phyloP scores from a whole-genome alignment of 805 yeast genomes.

The Starmerella floris region DNA sequence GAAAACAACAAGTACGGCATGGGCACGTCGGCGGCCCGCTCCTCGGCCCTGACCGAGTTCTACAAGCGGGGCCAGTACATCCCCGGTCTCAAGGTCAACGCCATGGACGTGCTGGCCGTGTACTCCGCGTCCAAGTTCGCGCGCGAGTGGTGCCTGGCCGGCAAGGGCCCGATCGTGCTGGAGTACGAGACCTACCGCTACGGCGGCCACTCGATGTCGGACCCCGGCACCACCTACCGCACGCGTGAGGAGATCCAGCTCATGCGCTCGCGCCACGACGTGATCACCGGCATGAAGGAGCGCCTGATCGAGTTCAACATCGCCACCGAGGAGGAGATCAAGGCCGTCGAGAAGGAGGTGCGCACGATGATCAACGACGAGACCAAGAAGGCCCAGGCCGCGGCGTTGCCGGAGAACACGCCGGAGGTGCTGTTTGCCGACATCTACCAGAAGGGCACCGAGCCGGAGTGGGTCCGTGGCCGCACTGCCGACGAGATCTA shows the following conservation, averaged over 20 bases:
- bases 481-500: conserved; percentile 93
- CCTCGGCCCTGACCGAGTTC: conserved; percentile 92
- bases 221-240: conserved; percentile 99
- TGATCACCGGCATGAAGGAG: conserved; percentile 89
- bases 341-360: conserved; percentile 88
- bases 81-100: conserved; percentile 96
- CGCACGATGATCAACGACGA: conserved; percentile 92
- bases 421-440: conserved; percentile 92
- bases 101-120: conserved; percentile 93
- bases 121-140: conserved; percentile 95
- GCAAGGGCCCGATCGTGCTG: conserved; percentile 90
- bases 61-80: conserved; percentile 99
- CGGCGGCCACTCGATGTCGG: conserved; percentile 99
- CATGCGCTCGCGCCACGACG: conserved; percentile 97
- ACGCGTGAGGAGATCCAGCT: conserved; percentile 99
- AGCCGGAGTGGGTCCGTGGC: conserved; percentile 86
- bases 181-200: conserved; percentile 98
- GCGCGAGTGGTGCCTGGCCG: conserved; percentile 84
- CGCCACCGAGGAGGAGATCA: conserved; percentile 90
- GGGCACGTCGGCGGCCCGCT: conserved; percentile 97
- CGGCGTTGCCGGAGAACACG: conserved; percentile 91
- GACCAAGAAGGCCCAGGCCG: conserved; percentile 82
- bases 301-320: conserved; percentile 67
- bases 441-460: conserved; percentile 89
- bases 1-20: conserved; percentile 99